Conservation (phyloP, 768 basidiomycete genomes). For the Mycena kentingensis region DNA sequence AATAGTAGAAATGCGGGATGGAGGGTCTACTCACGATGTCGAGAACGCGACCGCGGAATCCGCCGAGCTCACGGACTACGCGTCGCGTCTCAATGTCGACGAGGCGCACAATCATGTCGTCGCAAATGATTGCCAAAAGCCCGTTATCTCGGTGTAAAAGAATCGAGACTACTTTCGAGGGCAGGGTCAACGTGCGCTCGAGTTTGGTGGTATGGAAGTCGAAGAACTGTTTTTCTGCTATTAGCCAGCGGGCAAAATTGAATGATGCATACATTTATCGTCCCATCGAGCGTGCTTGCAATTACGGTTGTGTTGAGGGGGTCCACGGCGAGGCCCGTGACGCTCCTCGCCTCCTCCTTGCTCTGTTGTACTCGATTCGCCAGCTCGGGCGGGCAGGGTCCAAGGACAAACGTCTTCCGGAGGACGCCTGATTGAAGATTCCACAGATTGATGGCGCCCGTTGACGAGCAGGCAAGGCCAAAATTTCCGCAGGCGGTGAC, state of each 20-base stretch:
- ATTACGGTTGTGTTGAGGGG: constrained; percentile 80
- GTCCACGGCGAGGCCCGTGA: constrained; percentile 87
- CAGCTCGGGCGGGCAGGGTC: constrained; percentile 59
- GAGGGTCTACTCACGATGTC: constrained; percentile 66
- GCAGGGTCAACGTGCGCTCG: constrained; percentile 64
- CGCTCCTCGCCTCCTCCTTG: constrained; percentile 47
- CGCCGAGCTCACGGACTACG: constrained; percentile 86
- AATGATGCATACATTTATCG: constrained; percentile 68
- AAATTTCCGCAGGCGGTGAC: constrained; percentile 97
- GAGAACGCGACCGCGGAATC: constrained; percentile 81
- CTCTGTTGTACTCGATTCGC: constrained; percentile 44
- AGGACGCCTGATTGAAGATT: constrained; percentile 95
- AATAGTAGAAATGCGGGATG: constrained; percentile 4
- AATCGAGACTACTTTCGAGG: constrained; percentile 71
- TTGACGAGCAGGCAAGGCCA: constrained; percentile 81
- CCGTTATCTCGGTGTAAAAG: constrained; percentile 83
- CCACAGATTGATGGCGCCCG: constrained; percentile 84
- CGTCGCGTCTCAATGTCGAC: constrained; percentile 89
- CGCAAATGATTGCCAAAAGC: constrained; percentile 79
- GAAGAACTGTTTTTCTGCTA: constrained; percentile 70
- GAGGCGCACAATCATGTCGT: constrained; percentile 83
- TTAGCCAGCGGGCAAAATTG: background rate
- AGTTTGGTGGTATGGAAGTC: constrained; percentile 88
- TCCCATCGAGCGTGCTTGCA: constrained; percentile 86
- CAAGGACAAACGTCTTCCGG: constrained; percentile 75